Evolutionary conservation across 441 rosid genomes (phyloP), one percentile per base, ranked within the genome.

Genomic region (Viola pubescens): DNA sequence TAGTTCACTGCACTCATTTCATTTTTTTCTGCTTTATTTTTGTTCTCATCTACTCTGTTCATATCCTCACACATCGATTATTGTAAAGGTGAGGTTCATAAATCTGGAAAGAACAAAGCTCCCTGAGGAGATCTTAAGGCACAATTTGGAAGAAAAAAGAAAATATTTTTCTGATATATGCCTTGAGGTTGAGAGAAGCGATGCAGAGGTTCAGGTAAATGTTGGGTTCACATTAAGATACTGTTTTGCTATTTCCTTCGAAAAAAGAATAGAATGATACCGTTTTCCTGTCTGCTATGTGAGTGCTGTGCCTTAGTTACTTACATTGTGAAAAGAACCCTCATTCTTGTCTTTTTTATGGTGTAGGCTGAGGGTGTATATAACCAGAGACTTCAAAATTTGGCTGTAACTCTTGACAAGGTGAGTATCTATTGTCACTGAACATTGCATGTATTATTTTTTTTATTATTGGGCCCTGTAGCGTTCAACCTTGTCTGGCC

Each of bases 391-490:
- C 97, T 94, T 71, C 99, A 94, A 76, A 94, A 94, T 80, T 71
- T 94, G 85, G 99, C 99, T 38, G 79, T 89, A 58, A 94, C 98
- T 60, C 91, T 94, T 67, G 99, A 94, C 82, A 94, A 94, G 98
- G 99, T 94, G 69, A 65, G 61, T 49, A 44, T 9, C 16, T 61
- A 4, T 45, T 7, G 26, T 11, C 47, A 3, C 26, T 5, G 8
- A 8, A 34, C 37, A 6, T 37, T 39, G 48, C 6, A 55, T 4
- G 1, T 45, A 40, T 10, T 5, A 48, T 54, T 19, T 46, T 46
- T n/a, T 46, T 4, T 7, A 8, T 43, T 9, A 42, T 9, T 5
- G 9, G 6, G 46, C 46, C 46, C 26, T 19, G 26, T 19, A 19
- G 26, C 26, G n/a, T 19, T 19, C 1, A 19, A 19, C 26, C 26